Conservation (phyloP, 768 basidiomycete species). For the Tylopilus felleus region DNA sequence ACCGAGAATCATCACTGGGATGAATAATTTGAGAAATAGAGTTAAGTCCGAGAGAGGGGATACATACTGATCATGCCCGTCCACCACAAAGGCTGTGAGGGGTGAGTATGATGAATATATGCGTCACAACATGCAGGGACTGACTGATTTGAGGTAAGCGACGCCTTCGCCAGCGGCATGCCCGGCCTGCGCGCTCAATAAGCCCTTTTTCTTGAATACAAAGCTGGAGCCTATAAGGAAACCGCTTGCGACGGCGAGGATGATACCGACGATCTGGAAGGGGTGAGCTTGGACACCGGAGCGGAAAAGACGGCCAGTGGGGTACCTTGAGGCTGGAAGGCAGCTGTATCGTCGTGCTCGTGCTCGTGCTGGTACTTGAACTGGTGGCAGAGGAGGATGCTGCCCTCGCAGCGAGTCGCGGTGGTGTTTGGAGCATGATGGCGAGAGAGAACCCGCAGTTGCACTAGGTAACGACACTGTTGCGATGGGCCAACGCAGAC, state of each 20-base stretch:
- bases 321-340: constrained; percentile 52
- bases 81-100: constrained; percentile 81
- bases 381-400: constrained; percentile 40
- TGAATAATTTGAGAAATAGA: background rate
- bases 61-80: constrained; percentile 74
- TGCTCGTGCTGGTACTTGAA: constrained; percentile 22
- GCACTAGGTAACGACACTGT: background rate
- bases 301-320: background rate
- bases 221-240: constrained; percentile 89
- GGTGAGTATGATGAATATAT: constrained; percentile 10
- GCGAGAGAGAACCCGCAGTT: constrained; percentile 5
- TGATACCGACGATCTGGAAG: constrained; percentile 67
- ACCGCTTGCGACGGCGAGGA: constrained; percentile 75
- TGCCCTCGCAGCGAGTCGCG: constrained; percentile 9
- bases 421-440: constrained; percentile 3
- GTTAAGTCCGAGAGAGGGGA: too few relatives aligned
- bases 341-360: constrained; percentile 34
- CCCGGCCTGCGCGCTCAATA: constrained; percentile 77
- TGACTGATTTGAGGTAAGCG: constrained; percentile 89
- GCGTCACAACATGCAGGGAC: constrained; percentile 27
- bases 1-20: constrained; percentile 85
- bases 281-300: background rate
- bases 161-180: constrained; percentile 81
- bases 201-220: constrained; percentile 97
- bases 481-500: constrained; percentile 11